Percentiles rank a stretch among this genome's conserved stretches.
Conservation (phyloP, 169 alveolate species). For the Neospora caninum region DNA sequence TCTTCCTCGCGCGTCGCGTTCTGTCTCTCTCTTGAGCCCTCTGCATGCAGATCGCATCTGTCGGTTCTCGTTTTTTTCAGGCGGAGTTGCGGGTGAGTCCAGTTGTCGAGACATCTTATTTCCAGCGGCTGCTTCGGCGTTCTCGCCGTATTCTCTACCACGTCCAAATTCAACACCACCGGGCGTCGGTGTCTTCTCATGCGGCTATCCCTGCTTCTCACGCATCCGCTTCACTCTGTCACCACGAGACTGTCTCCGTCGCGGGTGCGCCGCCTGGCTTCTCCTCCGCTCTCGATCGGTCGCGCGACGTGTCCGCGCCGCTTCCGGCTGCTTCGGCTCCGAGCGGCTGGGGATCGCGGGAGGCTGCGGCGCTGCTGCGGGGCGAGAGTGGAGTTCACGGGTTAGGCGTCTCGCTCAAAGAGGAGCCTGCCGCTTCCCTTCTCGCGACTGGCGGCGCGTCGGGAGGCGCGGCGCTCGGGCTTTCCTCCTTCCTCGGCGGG, state of each 20-base stretch:
- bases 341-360: too few relatives aligned
- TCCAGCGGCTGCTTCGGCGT: constrained; percentile 3
- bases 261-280: neutral
- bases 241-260: neutral
- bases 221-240: too few relatives aligned
- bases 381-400: too few relatives aligned
- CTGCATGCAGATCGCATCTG: too few relatives aligned
- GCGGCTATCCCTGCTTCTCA: neutral
- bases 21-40: too few relatives aligned
- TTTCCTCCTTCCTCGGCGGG: neutral
- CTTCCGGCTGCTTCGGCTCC: too few relatives aligned
- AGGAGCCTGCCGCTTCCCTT: too few relatives aligned
- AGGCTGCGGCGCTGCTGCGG: too few relatives aligned
- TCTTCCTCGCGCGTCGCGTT: too few relatives aligned
- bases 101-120: neutral
- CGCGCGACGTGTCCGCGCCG: neutral
- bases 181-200: neutral
- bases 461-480: neutral
- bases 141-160: neutral
- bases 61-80: neutral
- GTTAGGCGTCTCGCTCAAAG: too few relatives aligned
- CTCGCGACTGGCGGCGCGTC: too few relatives aligned
- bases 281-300: neutral
- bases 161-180: constrained; percentile 1
- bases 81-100: neutral